Conservation (phyloP, 2,329 filamentous ascomycete species). For the Tolypocladium guangdongense region DNA sequence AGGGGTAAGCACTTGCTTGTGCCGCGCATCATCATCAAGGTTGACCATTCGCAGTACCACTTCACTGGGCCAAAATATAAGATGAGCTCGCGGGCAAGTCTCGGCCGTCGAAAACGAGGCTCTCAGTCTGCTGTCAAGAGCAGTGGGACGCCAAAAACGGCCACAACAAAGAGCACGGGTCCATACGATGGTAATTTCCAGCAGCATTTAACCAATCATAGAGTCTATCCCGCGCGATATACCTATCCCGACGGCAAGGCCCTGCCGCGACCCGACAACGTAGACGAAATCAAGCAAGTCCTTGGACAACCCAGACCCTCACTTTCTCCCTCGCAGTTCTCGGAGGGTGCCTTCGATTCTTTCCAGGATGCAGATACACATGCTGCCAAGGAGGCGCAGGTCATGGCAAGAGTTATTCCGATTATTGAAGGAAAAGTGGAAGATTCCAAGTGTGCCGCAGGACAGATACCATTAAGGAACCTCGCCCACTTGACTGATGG, state of each 20-base stretch:
- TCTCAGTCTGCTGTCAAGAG: slow-evolving; percentile 3
- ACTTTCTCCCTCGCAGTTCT: slow-evolving; percentile 24
- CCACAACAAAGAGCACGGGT: slow-evolving; percentile 7
- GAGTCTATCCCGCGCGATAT: slow-evolving; percentile 5
- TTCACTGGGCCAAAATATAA: background rate
- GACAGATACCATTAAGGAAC: slow-evolving; percentile 20
- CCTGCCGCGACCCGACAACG: slow-evolving; percentile 8
- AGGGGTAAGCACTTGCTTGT: background rate
- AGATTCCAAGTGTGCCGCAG: slow-evolving; percentile 11
- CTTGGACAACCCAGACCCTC: slow-evolving; percentile 11
- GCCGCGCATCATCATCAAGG: background rate
- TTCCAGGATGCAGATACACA: slow-evolving; percentile 16
- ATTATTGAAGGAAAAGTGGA: slow-evolving; percentile 16
- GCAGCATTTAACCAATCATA: slow-evolving; percentile 7
- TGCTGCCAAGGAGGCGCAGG: slow-evolving; percentile 17
- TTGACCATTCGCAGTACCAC: background rate
- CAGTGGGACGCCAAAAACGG: slow-evolving; percentile 1
- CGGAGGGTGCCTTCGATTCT: slow-evolving; percentile 15
- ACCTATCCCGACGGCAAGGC: slow-evolving; percentile 6
- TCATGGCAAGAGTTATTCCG: slow-evolving; percentile 15
- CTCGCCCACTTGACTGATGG: slow-evolving; percentile 24
- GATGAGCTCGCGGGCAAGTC: background rate
- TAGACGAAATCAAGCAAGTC: slow-evolving; percentile 7
- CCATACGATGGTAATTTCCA: slow-evolving; percentile 9
- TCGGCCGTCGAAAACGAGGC: slow-evolving; percentile 1